These are phyloP conservation scores for Epicoccum nigrum DNA, from an alignment of 2,329 filamentous ascomycete genomes.

Conservation along the genomic window DNA sequence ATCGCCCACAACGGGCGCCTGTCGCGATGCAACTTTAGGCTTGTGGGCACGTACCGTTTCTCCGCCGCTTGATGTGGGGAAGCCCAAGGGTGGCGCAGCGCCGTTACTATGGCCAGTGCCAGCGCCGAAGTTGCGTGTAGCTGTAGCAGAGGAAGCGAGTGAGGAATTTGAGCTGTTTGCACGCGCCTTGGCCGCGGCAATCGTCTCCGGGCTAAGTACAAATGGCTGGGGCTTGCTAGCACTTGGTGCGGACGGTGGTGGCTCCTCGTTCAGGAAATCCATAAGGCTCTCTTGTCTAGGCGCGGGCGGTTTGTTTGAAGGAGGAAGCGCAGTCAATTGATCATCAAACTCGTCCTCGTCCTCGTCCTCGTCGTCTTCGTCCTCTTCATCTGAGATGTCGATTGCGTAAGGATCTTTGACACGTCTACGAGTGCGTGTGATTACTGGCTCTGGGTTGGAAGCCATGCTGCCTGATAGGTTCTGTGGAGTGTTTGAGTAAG, in stretches of 20 bases:
- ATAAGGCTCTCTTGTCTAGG: conserved; percentile 64
- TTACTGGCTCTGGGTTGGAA: conserved; percentile 56
- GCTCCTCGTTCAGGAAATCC: conserved; percentile 74
- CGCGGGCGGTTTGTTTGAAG: conserved; percentile 30
- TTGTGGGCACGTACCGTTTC: conserved; percentile 35
- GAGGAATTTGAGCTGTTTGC: conserved; percentile 27
- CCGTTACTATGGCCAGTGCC: too few relatives aligned
- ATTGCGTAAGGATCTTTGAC: conserved; percentile 93
- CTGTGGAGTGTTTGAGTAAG: conserved; percentile 45
- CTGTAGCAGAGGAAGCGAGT: conserved; percentile 21
- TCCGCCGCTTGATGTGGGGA: conserved; percentile 23
- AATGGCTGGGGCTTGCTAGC: conserved; percentile 42
- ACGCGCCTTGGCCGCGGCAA: conserved; percentile 42
- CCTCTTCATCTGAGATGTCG: conserved; percentile 59
- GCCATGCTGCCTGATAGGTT: conserved; percentile 43
- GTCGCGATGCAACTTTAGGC: conserved; percentile 37
- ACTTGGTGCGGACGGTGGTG: conserved; percentile 64
- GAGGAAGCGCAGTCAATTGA: conserved; percentile 55
- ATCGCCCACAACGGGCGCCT: conserved; percentile 31
- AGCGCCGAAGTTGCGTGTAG: conserved; percentile 20
- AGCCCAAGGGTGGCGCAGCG: conserved; percentile 17
- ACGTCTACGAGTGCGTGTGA: conserved; percentile 75
- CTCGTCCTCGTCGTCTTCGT: conserved; percentile 54
- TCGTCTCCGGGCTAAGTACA: conserved; percentile 37
- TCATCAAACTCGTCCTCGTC: conserved; percentile 54